Evolutionary conservation across 2,329 filamentous ascomycete genomes (phyloP).

Genomic region (Stagonosporopsis chrysanthemi): DNA sequence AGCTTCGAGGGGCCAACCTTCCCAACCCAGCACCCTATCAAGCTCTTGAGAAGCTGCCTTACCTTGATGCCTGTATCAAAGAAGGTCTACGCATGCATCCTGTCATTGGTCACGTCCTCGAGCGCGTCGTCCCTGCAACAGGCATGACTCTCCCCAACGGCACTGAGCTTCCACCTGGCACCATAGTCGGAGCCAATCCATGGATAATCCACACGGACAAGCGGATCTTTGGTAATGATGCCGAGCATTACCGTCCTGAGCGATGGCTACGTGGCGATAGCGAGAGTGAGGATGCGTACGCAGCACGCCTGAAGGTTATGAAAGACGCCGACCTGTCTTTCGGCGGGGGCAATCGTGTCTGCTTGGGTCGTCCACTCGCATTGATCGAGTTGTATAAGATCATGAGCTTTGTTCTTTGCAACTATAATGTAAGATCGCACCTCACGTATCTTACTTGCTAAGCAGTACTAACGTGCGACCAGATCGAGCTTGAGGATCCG

Average conservation of each 20-base stretch:
- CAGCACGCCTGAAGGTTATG: conserved; percentile 36
- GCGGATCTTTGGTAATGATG: conserved; percentile 30
- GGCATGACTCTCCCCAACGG: conserved; percentile 33
- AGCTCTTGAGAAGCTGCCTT: conserved; percentile 46
- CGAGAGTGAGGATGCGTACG: conserved; percentile 26
- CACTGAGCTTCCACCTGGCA: conserved; percentile 38
- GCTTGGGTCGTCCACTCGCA: conserved; percentile 40
- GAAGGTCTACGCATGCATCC: conserved; percentile 57
- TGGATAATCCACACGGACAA: conserved; percentile 37
- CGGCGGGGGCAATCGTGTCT: conserved; percentile 40
- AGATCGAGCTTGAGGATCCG: conserved; percentile 49
- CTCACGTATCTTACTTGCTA: background rate
- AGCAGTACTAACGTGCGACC: background rate
- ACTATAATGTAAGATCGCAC: conserved; percentile 52
- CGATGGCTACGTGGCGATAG: conserved; percentile 42
- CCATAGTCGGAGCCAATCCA: conserved; percentile 44
- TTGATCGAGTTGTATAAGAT: conserved; percentile 56
- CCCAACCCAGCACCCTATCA: conserved; percentile 30
- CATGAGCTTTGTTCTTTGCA: conserved; percentile 57
- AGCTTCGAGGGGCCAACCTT: conserved; percentile 31
- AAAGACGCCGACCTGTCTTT: conserved; percentile 47
- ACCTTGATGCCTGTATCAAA: conserved; percentile 57
- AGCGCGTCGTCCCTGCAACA: conserved; percentile 39
- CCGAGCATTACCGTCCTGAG: conserved; percentile 36
- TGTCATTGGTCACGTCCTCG: conserved; percentile 40